Conservation (phyloP, 129 eudicot species). For the Kitagawia praeruptora region DNA sequence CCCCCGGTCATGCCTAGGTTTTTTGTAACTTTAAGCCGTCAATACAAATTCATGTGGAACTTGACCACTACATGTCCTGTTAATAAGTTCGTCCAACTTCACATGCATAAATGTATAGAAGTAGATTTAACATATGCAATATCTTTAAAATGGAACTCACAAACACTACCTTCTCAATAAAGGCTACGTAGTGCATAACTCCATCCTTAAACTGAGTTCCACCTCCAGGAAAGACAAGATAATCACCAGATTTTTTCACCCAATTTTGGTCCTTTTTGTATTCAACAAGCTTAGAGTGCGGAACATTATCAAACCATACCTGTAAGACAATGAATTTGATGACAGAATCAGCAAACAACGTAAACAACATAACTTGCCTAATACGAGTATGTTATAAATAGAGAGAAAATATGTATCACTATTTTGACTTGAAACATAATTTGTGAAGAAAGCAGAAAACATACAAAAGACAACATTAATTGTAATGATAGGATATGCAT, state of each 20-base stretch:
- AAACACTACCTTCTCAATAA: slow-evolving; percentile 62
- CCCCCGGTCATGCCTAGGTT: no score
- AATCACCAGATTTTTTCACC: slow-evolving; percentile 69
- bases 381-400: background rate
- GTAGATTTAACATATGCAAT: no score
- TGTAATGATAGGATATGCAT: background rate
- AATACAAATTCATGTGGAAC: no score
- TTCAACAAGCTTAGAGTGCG: slow-evolving; percentile 97
- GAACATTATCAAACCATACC: slow-evolving; percentile 97
- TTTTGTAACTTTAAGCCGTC: no score
- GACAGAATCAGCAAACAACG: background rate
- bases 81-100: no score
- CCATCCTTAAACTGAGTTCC: slow-evolving; percentile 96
- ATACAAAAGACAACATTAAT: background rate
- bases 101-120: no score
- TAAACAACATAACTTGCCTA: background rate
- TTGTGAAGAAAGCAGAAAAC: background rate
- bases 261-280: slow-evolving; percentile 96
- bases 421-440: slow-evolving; percentile 8
- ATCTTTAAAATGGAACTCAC: background rate
- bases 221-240: slow-evolving; percentile 89
- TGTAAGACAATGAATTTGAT: slow-evolving; percentile 18
- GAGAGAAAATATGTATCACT: slow-evolving; percentile 8
- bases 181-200: slow-evolving; percentile 56
- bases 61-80: no score